A percentile compares a stretch with the other conserved stretches of the same genome.
Conservation (phyloP, 2,329 filamentous ascomycete species). For the Fusarium longipes region DNA sequence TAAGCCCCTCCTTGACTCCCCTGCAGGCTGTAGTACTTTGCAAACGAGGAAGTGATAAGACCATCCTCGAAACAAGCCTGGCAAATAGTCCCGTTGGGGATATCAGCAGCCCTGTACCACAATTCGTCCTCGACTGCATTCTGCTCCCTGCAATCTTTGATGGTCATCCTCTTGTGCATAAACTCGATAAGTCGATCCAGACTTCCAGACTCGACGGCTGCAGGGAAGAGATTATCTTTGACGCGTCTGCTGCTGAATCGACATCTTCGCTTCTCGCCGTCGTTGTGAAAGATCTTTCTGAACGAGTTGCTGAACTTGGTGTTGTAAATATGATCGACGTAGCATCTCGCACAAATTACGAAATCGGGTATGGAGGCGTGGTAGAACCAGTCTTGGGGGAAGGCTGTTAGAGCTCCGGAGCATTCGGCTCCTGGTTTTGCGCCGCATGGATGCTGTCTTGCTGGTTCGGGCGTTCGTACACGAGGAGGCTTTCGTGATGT, state of each 20-base stretch:
- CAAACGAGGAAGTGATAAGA: slow-evolving; percentile 48
- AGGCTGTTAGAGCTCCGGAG: slow-evolving; percentile 36
- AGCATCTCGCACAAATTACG: slow-evolving; percentile 54
- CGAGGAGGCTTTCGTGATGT: slow-evolving; percentile 18
- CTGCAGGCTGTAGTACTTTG: slow-evolving; percentile 44
- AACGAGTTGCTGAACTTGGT: slow-evolving; percentile 49
- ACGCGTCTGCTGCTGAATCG: slow-evolving; percentile 51
- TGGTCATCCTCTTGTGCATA: slow-evolving; percentile 43
- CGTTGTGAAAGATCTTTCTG: slow-evolving; percentile 24
- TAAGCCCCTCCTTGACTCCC: slow-evolving; percentile 1
- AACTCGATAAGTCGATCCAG: slow-evolving; percentile 46
- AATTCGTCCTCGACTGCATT: slow-evolving; percentile 21
- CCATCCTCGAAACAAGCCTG: slow-evolving; percentile 54
- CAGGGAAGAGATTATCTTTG: slow-evolving; percentile 48
- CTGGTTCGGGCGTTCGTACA: slow-evolving; percentile 26
- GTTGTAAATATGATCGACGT: slow-evolving; percentile 51
- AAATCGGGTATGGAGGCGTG: slow-evolving; percentile 50
- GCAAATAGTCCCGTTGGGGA: slow-evolving; percentile 52
- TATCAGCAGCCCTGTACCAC: slow-evolving; percentile 52
- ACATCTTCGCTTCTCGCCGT: slow-evolving; percentile 49
- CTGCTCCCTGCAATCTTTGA: slow-evolving; percentile 34
- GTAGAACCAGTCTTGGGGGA: slow-evolving; percentile 53
- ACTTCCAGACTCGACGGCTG: slow-evolving; percentile 45
- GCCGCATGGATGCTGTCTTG: slow-evolving; percentile 26
- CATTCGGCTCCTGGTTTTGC: slow-evolving; percentile 45